phyloP scores from a whole-genome alignment of 2,329 filamentous ascomycete genomes.

The Samsoniella hepiali region DNA sequence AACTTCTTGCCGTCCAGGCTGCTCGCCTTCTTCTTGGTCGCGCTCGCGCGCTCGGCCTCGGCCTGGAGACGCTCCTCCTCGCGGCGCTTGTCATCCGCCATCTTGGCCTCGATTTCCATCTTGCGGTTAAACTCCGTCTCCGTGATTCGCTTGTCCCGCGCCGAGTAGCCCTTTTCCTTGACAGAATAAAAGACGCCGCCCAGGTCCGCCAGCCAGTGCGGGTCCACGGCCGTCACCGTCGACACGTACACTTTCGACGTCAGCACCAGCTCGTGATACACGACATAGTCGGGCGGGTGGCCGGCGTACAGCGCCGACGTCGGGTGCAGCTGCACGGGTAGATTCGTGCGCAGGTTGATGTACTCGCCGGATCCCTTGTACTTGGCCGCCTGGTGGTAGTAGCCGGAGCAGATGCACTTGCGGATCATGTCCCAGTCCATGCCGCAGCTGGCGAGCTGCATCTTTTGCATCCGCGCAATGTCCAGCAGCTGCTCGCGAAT shows the following conservation, averaged over 20 bases:
- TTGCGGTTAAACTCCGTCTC: constrained; percentile 90
- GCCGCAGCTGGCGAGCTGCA: constrained; percentile 81
- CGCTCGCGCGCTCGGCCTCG: constrained; percentile 44
- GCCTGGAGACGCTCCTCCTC: constrained; percentile 56
- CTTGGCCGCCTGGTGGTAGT: constrained; percentile 96
- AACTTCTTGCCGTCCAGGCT: constrained; percentile 50
- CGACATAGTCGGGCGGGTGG: constrained; percentile 92
- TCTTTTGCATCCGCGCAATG: constrained; percentile 92
- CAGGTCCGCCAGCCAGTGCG: constrained; percentile 93
- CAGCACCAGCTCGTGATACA: constrained; percentile 96
- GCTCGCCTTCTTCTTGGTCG: constrained; percentile 40
- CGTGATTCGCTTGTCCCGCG: constrained; percentile 77
- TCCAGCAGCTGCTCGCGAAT: constrained; percentile 90
- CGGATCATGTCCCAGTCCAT: constrained; percentile 96
- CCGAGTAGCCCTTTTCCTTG: constrained; percentile 95
- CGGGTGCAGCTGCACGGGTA: constrained; percentile 90
- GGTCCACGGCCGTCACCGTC: constrained; percentile 92
- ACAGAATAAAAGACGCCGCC: constrained; percentile 96
- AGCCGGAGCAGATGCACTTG: constrained; percentile 95
- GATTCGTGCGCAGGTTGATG: constrained; percentile 90
- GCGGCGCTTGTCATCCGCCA: constrained; percentile 77
- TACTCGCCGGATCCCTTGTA: constrained; percentile 97
- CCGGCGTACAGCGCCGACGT: constrained; percentile 93
- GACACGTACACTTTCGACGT: constrained; percentile 98
- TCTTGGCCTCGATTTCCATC: constrained; percentile 90